Evolutionary conservation across 2,329 filamentous ascomycete genomes (phyloP), one percentile per base, ranked within the genome.

Genomic region (Alternaria longipes): DNA sequence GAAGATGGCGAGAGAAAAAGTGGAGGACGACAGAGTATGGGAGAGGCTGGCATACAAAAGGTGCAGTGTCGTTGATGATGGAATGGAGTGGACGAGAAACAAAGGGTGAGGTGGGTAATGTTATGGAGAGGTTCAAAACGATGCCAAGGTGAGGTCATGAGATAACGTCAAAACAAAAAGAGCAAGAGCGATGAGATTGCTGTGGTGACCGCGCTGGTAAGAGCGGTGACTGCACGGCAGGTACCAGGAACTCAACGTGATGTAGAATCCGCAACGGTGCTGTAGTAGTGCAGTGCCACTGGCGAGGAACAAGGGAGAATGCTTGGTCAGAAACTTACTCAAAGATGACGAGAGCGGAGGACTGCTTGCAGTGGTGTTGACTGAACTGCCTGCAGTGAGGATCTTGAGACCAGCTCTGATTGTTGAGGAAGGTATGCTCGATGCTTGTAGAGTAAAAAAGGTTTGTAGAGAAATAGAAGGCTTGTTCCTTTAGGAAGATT

Each of bases 341-440:
- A 60, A 50, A 59, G 64, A 44, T 69, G 63, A 36, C 60, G 44
- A 58, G 59, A 53, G 62, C 53, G 56, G 51, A 55, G 42, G 36
- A 59, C 60, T 61, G 59, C 60, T 49, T 68, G 68, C 65, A 70
- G 62, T 59, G 45, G 41, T 60, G 44, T 59, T 61, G 65, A 58
- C 45, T 66, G 49, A 34, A 61, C 55, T 71, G 64, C 49, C 57
- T 62, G 66, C 62, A 66, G 62, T 59, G 44, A 40, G 9, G 41
- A 59, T 54, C 47, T 63, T 59, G 59, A 60, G 63, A 42, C 65
- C 52, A 52, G 63, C 63, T 67, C 60, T 62, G 61, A 53, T 56
- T 58, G 54, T 56, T 49, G 60, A 41, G 24, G 26, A 42, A 41
- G 14, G 32, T 18, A 53, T 54, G 44, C 49, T 54, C 42, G 41